Evolutionary conservation across 2,329 filamentous ascomycete species (phyloP), one percentile per base, ranked within the genome.

Genomic region (Fusarium begoniae): DNA sequence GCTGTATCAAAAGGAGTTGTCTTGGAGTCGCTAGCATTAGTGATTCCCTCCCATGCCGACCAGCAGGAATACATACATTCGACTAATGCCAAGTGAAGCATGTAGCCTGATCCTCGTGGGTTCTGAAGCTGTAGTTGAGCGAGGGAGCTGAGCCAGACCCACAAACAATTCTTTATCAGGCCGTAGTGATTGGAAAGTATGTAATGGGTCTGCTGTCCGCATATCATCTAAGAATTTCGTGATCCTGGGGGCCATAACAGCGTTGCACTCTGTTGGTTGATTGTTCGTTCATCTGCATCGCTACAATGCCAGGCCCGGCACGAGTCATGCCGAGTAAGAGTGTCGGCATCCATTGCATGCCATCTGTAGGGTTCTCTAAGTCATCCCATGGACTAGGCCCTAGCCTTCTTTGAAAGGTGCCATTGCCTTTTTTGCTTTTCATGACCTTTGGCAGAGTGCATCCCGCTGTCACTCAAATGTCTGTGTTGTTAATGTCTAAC

Each of bases 121-220:
- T 26, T 30, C 28, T 22, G 30, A 45, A 30, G 30, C 30, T 38
- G 41, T 38, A 32, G 28, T 38, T 20, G 22, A 35, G 32, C 32
- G 32, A 45, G 59, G 64, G 59, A 72, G 67, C 71, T 74, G 71
- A 61, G 43, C 38, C 22, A 32, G 67, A 20, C 58, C 71, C 71
- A 74, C 58, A 47, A 35, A 59, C 45, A 37, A 32, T 37, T 40
- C 22, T 38, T 65, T 43, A 32, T 59, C 59, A 70, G 51, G 18
- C 24, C 30, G 20, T 55, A 57, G 22, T 32, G 22, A 35, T 50
- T 66, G 24, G n/a, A 35, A 55, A 28, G 15, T 55, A 41, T 51
- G 26, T 14, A 18, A 57, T 45, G 26, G 38, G 41, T 38, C 44
- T 64, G 32, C 50, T 35, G 37, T 28, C 54, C 43, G 48, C 43